Evolutionary conservation across 169 alveolate species (phyloP).

Genomic region (Eimeria maxima): DNA sequence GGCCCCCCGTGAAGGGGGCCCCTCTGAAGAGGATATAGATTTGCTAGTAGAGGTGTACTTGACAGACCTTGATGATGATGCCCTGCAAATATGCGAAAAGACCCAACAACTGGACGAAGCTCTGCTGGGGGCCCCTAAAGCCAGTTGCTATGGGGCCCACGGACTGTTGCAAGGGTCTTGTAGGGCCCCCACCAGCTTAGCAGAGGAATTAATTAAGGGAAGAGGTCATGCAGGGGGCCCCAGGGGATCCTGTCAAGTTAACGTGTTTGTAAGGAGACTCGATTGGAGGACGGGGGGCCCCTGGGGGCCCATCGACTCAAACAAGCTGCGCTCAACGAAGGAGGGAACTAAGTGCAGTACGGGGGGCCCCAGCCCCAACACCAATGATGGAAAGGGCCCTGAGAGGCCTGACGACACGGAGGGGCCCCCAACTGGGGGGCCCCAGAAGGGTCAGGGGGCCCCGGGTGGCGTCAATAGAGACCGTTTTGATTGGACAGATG

Average conservation of each 20-base stretch:
- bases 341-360: not conserved
- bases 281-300: conserved; percentile 48
- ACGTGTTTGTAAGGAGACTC: conserved; percentile 23
- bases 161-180: not conserved
- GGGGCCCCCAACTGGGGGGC: not conserved
- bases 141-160: not conserved
- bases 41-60: conserved; percentile 1
- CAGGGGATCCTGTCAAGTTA: not conserved
- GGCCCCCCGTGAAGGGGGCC: not conserved
- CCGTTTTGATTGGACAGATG: not conserved
- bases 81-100: not conserved
- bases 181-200: not conserved
- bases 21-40: not conserved
- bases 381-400: not conserved
- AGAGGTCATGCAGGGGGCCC: not conserved
- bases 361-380: not conserved
- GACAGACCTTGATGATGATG: not conserved
- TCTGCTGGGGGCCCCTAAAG: conserved; percentile 9
- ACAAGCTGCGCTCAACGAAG: not conserved
- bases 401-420: not conserved
- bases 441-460: not conserved
- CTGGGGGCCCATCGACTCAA: conserved; percentile 4
- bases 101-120: conserved; percentile 23
- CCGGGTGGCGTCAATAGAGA: not conserved
- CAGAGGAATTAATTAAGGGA: not conserved